These are phyloP conservation scores for Morella rubra DNA, from an alignment of 306 rosid genomes.

Conservation along the genomic window DNA sequence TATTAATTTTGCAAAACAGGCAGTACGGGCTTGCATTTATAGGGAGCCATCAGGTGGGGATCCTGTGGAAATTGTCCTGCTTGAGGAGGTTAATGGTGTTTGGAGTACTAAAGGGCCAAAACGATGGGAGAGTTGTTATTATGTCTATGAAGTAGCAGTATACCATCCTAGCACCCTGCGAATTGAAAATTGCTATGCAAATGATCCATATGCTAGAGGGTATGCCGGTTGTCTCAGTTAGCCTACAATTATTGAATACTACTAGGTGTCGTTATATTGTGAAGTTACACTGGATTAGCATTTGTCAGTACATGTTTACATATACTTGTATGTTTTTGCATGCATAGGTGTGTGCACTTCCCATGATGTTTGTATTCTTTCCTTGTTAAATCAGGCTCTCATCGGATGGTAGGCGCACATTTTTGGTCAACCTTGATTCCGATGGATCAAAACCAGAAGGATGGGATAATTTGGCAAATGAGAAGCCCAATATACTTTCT, in stretches of 20 bases:
- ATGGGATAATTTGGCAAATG: conserved; percentile 71
- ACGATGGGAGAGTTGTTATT: conserved; percentile 87
- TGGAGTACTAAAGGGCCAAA: conserved; percentile 83
- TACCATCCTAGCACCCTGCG: conserved; percentile 78
- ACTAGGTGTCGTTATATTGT: conserved; percentile 31
- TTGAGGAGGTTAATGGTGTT: conserved; percentile 78
- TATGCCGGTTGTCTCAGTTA: conserved; percentile 44
- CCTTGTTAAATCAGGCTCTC: conserved; percentile 68
- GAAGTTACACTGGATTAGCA: conserved; percentile 12
- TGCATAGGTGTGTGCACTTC: conserved; percentile 13
- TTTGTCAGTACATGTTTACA: conserved; percentile 2
- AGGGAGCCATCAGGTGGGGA: conserved; percentile 55
- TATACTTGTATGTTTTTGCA: background rate
- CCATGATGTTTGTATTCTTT: conserved; percentile 14
- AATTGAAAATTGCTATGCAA: conserved; percentile 74
- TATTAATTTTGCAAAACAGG: conserved; percentile 44
- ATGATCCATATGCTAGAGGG: conserved; percentile 98
- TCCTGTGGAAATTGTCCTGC: conserved; percentile 65
- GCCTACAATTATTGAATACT: conserved; percentile 29
- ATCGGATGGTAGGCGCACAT: conserved; percentile 65
- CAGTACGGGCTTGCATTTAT: conserved; percentile 58
- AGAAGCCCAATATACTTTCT: conserved; percentile 62
- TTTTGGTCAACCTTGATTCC: conserved; percentile 60
- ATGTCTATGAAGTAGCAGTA: conserved; percentile 78
- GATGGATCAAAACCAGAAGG: conserved; percentile 67